Conservation (phyloP, 2,329 filamentous ascomycete species). For the Nothopassalora personata region DNA sequence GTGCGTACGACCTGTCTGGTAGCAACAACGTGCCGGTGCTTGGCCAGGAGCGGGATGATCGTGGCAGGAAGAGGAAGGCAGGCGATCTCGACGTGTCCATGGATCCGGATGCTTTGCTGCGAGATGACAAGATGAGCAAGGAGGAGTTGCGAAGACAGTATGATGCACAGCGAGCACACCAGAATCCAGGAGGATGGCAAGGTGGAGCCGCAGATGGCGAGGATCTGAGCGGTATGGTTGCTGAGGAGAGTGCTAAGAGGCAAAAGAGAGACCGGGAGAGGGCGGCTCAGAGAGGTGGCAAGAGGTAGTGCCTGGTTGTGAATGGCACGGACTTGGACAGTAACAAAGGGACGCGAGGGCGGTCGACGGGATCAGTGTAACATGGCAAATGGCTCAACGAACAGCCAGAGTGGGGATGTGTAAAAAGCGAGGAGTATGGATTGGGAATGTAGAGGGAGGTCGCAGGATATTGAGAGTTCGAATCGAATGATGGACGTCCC, state of each 20-base stretch:
- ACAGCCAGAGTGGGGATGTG: background rate
- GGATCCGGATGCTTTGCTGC: constrained; percentile 73
- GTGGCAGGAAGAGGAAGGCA: constrained; percentile 84
- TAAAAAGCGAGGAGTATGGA: background rate
- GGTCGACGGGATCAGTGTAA: background rate
- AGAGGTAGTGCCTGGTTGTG: constrained; percentile 27
- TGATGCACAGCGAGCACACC: constrained; percentile 62
- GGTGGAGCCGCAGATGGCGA: constrained; percentile 62
- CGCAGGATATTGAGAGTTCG: background rate
- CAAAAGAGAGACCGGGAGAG: constrained; percentile 82
- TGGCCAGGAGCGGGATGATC: constrained; percentile 67
- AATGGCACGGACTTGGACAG: background rate
- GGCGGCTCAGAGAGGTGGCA: constrained; percentile 39
- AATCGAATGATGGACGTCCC: constrained; percentile 1
- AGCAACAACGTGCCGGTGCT: constrained; percentile 62
- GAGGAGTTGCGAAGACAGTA: constrained; percentile 77
- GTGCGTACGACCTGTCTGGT: constrained; percentile 74
- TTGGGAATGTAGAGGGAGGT: background rate
- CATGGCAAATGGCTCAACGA: background rate
- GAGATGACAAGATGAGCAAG: constrained; percentile 72
- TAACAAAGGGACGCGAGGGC: background rate
- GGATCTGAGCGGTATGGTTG: constrained; percentile 93
- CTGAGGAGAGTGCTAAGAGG: constrained; percentile 83
- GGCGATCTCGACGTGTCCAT: constrained; percentile 92
- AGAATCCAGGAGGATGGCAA: constrained; percentile 56